These are phyloP conservation scores for Podospora appendiculata DNA, from an alignment of 495 filamentous ascomycete species.

Conservation along the genomic window DNA sequence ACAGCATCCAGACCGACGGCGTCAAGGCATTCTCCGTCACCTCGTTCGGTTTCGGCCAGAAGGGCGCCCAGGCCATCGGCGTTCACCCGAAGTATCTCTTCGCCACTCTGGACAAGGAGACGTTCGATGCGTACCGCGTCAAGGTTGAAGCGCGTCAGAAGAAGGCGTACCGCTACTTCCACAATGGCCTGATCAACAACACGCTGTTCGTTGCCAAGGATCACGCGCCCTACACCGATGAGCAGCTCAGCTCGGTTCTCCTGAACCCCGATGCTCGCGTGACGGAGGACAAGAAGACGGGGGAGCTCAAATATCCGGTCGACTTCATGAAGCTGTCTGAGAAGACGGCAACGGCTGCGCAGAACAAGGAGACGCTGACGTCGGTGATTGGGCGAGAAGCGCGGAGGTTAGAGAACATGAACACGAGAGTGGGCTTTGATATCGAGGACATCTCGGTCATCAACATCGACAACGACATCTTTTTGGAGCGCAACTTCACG, in stretches of 20 bases:
- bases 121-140: constrained; percentile 71
- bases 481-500: constrained; percentile 93
- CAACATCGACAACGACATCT: constrained; percentile 88
- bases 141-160: constrained; percentile 92
- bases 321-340: constrained; percentile 51
- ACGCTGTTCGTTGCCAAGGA: constrained; percentile 93
- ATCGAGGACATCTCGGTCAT: constrained; percentile 79
- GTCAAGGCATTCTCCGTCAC: constrained; percentile 98
- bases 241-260: constrained; percentile 79
- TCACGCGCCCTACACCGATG: constrained; percentile 79
- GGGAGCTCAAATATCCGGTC: constrained; percentile 62
- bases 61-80: constrained; percentile 95
- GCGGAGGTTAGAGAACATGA: constrained; percentile 55
- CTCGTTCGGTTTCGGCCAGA: constrained; percentile 98
- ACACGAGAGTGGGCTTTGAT: constrained; percentile 86
- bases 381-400: constrained; percentile 51
- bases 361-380: constrained; percentile 57
- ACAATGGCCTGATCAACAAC: constrained; percentile 95
- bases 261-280: constrained; percentile 94
- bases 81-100: constrained; percentile 95
- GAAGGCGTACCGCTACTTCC: constrained; percentile 97
- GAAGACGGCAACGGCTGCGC: constrained; percentile 20
- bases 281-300: constrained; percentile 70
- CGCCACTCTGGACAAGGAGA: constrained; percentile 81
- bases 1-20: constrained; percentile 93